phyloP scores from a whole-genome alignment of 371 early-diverging fungal species.

The Rhizopus arrhizus region DNA sequence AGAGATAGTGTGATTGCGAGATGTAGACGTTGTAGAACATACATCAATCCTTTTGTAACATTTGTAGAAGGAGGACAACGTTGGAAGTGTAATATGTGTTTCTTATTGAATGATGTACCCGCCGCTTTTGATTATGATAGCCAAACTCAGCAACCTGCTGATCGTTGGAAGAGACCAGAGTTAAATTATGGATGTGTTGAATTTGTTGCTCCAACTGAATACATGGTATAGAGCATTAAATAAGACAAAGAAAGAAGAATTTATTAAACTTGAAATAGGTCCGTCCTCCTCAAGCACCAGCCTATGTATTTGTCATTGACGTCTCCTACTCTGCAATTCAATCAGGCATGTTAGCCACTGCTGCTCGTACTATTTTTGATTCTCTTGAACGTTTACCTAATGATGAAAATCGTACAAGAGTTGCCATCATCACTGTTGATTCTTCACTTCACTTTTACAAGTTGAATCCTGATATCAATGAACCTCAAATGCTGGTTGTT shows the following conservation, averaged over 20 bases:
- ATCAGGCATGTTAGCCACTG: conserved; percentile 71
- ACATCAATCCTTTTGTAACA: conserved; percentile 93
- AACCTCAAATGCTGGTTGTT: conserved; percentile 93
- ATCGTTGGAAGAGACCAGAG: conserved; percentile 87
- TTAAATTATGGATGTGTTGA: conserved; percentile 89
- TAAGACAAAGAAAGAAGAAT: background rate
- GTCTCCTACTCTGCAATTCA: conserved; percentile 87
- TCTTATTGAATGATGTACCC: conserved; percentile 88
- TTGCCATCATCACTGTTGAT: conserved; percentile 92
- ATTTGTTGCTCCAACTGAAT: conserved; percentile 82
- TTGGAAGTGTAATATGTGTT: conserved; percentile 97
- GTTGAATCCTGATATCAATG: conserved; percentile 59
- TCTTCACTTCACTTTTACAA: conserved; percentile 89
- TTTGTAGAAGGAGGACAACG: conserved; percentile 92
- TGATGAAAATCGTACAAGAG: conserved; percentile 81
- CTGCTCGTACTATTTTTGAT: conserved; percentile 80
- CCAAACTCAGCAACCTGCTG: conserved; percentile 75
- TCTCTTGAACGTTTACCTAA: conserved; percentile 89
- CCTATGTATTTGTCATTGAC: conserved; percentile 91
- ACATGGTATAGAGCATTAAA: conserved; percentile 29
- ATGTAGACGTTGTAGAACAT: conserved; percentile 93
- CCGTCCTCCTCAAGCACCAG: conserved; percentile 93
- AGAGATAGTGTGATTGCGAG: conserved; percentile 85
- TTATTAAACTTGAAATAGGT: conserved; percentile 29
- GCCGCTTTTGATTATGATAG: conserved; percentile 89